These are phyloP conservation scores for Candolleomyces efflorescens DNA, from an alignment of 768 basidiomycete genomes.

Conservation along the genomic window DNA sequence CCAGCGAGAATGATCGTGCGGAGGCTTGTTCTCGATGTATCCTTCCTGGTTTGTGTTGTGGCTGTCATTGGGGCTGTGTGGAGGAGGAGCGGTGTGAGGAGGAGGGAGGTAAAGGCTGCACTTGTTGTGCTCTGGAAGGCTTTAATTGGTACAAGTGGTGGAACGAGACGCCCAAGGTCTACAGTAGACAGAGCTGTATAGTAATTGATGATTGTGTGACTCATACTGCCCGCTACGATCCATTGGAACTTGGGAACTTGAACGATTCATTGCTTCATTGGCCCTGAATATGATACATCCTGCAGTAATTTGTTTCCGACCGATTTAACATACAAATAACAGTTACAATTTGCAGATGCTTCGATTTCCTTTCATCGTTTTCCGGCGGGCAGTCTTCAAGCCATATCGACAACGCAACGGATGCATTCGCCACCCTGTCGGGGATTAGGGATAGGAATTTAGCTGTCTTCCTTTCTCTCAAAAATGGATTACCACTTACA, in stretches of 20 bases:
- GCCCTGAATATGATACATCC: too few relatives aligned
- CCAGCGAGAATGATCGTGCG: conserved; percentile 67
- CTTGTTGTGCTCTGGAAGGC: conserved; percentile 68
- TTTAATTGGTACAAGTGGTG: conserved; percentile 60
- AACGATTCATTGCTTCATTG: too few relatives aligned
- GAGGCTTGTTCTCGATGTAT: conserved; percentile 72
- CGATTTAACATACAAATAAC: conserved; percentile 1
- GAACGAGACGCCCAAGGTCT: conserved; percentile 32
- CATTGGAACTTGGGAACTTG: too few relatives aligned
- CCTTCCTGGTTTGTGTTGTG: conserved; percentile 67
- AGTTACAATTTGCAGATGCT: neutral
- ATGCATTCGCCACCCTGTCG: conserved; percentile 80
- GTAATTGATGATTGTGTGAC: neutral
- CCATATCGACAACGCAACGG: conserved; percentile 93
- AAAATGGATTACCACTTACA: conserved; percentile 48
- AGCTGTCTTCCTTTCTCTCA: neutral
- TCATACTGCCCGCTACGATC: neutral
- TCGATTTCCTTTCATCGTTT: neutral
- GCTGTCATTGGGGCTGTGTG: conserved; percentile 54
- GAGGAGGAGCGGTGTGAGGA: conserved; percentile 64
- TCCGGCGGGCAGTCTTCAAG: conserved; percentile 20
- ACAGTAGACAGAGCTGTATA: conserved; percentile 52
- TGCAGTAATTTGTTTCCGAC: neutral
- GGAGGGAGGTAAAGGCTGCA: conserved; percentile 64
- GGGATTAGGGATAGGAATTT: conserved; percentile 1